Percentiles rank a stretch among this genome's conserved stretches.
These are phyloP conservation scores for Phaffia tasmanica DNA, from an alignment of 768 basidiomycete species.

Conservation along the genomic window DNA sequence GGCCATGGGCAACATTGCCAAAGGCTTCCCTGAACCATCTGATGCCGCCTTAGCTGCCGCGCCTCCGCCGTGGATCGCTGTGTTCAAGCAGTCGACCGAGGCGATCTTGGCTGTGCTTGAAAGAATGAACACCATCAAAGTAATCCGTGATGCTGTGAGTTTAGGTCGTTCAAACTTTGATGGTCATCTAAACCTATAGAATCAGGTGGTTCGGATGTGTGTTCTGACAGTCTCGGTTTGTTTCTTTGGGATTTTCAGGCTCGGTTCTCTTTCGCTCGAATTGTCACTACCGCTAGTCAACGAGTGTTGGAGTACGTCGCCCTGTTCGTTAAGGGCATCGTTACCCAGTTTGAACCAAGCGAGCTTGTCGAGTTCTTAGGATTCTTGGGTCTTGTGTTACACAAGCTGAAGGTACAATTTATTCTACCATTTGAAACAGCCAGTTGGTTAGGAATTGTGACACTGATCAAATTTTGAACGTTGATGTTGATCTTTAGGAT, in stretches of 20 bases:
- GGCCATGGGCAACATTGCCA: conserved; percentile 86
- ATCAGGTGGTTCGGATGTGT: too few relatives aligned
- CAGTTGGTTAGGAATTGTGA: conserved; percentile 7
- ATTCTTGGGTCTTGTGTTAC: conserved; percentile 81
- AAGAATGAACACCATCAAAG: conserved; percentile 72
- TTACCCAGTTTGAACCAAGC: conserved; percentile 78
- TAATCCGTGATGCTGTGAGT: conserved; percentile 83
- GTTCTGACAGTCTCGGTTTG: neutral
- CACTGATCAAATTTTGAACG: neutral
- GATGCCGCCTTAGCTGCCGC: conserved; percentile 52
- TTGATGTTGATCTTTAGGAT: conserved; percentile 42
- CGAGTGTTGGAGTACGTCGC: conserved; percentile 79
- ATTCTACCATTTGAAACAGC: neutral
- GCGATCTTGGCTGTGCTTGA: conserved; percentile 77
- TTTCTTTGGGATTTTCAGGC: conserved; percentile 46
- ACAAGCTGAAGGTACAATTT: conserved; percentile 67
- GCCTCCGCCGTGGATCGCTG: conserved; percentile 55
- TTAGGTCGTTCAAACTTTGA: neutral
- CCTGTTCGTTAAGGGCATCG: conserved; percentile 75
- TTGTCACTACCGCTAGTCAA: conserved; percentile 78
- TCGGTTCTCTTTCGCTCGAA: conserved; percentile 82
- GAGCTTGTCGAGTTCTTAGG: conserved; percentile 93
- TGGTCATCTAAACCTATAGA: too few relatives aligned
- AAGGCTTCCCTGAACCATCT: conserved; percentile 90
- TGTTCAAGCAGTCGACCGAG: conserved; percentile 76